Evolutionary conservation across 2,329 filamentous ascomycete genomes (phyloP), one percentile per base, ranked within the genome.

Genomic region (Torrubiella hemipterigena): DNA sequence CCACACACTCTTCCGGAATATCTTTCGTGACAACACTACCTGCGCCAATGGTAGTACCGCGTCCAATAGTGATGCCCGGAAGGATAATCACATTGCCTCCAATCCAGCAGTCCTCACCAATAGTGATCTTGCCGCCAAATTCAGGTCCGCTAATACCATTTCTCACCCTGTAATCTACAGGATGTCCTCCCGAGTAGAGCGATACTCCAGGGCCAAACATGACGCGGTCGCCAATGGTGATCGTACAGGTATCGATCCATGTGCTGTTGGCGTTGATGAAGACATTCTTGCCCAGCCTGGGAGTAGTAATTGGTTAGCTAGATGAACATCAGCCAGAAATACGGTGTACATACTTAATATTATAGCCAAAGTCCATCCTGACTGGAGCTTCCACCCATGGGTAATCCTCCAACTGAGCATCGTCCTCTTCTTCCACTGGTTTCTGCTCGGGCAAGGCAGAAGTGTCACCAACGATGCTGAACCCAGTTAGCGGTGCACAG

Each of bases 21-120:
- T 79, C 64, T 57, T 79, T 91, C 3, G 82, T 91, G 16, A 93
- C 84, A 4, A 93, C 81, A 49, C 78, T 84, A 2, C 80, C 83
- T 2, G 86, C 85, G 1, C 83, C 86, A 37, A 93, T 67, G 0
- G 77, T 81, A 5, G 62, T 66, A 0, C 85, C 84, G 33, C 68
- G 65, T 1, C 86, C 85, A 40, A 93, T 79, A 1, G 69, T 87
- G 16, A 93, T 75, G 0, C 85, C 85, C 0, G 82, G 75, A 26
- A 87, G 58, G 13, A 93, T 70, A 15, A 65, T 72, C 5, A 74
- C 75, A 46, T 77, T 78, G 0, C 81, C 81, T 2, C 77, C 81
- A 18, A 89, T 55, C 82, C 82, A 85, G 55, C 81, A 82, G 57
- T 93, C 85, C 40, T 85, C 77, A 1, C 78, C 83, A 32, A 93